Percentiles rank a stretch among this genome's conserved stretches.
Conservation (phyloP, 768 basidiomycete species). For the Pulveroboletus ravenelii region DNA sequence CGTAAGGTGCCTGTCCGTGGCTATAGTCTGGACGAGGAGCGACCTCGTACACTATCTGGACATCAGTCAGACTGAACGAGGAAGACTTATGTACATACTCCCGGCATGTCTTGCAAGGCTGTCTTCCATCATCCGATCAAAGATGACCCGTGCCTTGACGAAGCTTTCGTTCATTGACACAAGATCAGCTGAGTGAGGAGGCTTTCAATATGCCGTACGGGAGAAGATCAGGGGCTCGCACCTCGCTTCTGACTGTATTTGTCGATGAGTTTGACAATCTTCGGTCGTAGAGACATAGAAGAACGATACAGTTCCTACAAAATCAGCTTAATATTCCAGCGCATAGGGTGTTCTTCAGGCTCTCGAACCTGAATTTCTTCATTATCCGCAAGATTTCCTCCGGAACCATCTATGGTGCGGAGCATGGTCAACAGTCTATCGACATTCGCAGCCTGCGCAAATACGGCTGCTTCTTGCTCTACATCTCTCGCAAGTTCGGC, state of each 20-base stretch:
- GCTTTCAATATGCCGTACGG: neutral
- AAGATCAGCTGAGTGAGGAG: constrained; percentile 64
- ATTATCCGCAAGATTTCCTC: constrained; percentile 84
- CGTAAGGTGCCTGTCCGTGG: constrained; percentile 24
- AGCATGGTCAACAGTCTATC: constrained; percentile 77
- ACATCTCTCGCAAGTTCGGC: constrained; percentile 75
- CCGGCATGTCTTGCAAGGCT: constrained; percentile 71
- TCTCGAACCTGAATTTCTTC: constrained; percentile 76
- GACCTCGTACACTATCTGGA: constrained; percentile 48
- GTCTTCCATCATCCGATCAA: constrained; percentile 92
- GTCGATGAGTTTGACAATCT: constrained; percentile 94
- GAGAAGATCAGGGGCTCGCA: constrained; percentile 19
- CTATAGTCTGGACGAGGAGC: constrained; percentile 28
- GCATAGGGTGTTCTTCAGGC: neutral
- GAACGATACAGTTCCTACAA: constrained; percentile 82
- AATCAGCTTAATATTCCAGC: constrained; percentile 1
- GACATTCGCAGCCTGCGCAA: constrained; percentile 79
- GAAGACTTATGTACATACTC: constrained; percentile 34
- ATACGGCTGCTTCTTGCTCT: constrained; percentile 84
- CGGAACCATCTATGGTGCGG: constrained; percentile 62
- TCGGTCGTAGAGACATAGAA: constrained; percentile 85
- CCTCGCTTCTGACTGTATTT: constrained; percentile 94
- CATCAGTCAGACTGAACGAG: constrained; percentile 6
- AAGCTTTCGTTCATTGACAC: constrained; percentile 95
- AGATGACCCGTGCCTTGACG: constrained; percentile 80